Evolutionary conservation across 768 basidiomycete species (phyloP).

Genomic region (Boletellus ananas): DNA sequence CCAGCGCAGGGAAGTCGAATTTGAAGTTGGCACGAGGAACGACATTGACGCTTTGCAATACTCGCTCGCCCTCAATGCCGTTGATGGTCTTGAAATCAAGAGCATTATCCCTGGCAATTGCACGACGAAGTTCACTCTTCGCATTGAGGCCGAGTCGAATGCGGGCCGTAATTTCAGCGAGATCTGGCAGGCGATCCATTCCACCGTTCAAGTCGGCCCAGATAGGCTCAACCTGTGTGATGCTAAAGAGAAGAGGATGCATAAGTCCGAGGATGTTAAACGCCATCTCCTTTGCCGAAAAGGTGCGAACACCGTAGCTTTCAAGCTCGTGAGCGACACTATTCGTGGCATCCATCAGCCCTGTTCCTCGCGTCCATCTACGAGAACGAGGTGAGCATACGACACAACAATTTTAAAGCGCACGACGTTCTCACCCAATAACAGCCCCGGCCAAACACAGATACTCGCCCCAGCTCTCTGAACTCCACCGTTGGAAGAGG

Average conservation of each 20-base stretch:
- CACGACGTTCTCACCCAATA: conserved; percentile 67
- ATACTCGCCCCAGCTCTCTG: conserved; percentile 99
- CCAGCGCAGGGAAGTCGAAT: conserved; percentile 89
- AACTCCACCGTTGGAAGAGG: conserved; percentile 95
- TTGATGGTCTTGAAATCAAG: conserved; percentile 93
- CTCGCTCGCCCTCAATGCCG: conserved; percentile 87
- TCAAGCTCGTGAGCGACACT: conserved; percentile 93
- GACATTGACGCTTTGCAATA: conserved; percentile 88
- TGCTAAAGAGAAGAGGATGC: conserved; percentile 98
- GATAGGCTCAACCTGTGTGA: conserved; percentile 98
- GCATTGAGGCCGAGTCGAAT: conserved; percentile 79
- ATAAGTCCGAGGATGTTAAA: conserved; percentile 99
- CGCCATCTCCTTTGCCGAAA: conserved; percentile 99
- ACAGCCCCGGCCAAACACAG: conserved; percentile 97
- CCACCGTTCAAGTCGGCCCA: conserved; percentile 99
- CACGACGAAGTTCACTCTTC: conserved; percentile 89
- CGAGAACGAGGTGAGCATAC: conserved; percentile 5
- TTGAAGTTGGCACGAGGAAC: conserved; percentile 98
- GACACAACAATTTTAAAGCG: conserved; percentile 4
- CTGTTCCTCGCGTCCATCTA: conserved; percentile 98
- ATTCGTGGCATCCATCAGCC: conserved; percentile 93
- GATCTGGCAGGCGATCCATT: conserved; percentile 94
- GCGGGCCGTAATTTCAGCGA: conserved; percentile 85
- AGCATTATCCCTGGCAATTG: conserved; percentile 89
- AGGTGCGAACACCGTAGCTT: conserved; percentile 89